Base-by-base conservation (phyloP, 2,329 filamentous ascomycete genomes). In the Fusarium proliferatum region DNA sequence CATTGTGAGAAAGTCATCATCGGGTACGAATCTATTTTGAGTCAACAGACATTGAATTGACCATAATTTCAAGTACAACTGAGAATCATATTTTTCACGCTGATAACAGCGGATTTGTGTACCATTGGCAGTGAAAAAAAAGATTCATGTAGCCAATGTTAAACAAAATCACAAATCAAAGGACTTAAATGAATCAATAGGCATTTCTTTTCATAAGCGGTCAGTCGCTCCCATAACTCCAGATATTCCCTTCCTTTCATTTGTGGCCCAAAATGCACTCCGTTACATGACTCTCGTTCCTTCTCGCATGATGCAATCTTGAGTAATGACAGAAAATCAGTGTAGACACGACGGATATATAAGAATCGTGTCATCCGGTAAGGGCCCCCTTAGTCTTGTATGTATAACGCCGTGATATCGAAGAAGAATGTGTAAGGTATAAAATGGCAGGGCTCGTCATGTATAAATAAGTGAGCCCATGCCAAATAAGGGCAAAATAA, bases 171-270 rank as follows among this genome's bases (percentile, higher is more conserved):
- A 61, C 19, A 56, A 17, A 53, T 75, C 30, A 57, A 59, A 61
- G 56, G 56, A 30, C 28, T 53, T 53, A 23, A 48, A 52, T 67
- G 23, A 61, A 61, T 67, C 55, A 67, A 48, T 38, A 67, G 42
- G 28, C 41, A 74, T 49, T 74, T 73, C 67, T 68, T 74, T 69
- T 72, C 63, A 42, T 59, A 68, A 43, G 34, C 45, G 63, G 46
- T 46, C 45, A 72, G 46, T 74, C 67, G 72, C 71, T 73, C 71
- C 71, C 45, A 28, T 30, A 73, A 73, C 71, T 74, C 71, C 71
- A 67, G 30, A 67, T 63, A 60, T 61, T 71, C 63, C 46, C 51
- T 21, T 62, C 46, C 70, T 26, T 68, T 52, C 61, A 30, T 58
- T 63, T 74, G 42, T 57, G 57, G 43, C 41, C 63, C 71, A 69